Percentiles rank a stretch among this genome's conserved stretches.
phyloP scores from a whole-genome alignment of 306 rosid species.

The Acacia acuminata region DNA sequence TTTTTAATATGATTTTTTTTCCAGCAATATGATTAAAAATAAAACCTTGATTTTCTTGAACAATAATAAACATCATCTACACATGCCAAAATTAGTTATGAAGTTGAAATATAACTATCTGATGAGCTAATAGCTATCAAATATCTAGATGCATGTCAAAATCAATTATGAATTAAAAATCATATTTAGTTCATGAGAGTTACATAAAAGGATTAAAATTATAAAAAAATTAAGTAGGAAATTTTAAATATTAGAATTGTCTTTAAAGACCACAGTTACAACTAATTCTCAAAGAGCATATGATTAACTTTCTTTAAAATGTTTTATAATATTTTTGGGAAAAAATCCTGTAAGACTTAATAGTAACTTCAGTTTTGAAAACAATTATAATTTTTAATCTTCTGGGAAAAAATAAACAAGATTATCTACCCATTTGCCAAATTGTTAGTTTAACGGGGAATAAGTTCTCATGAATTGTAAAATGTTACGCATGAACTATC shows the following conservation, averaged over 20 bases:
- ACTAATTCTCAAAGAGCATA: not conserved
- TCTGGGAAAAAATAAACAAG: not conserved
- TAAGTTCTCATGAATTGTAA: not conserved
- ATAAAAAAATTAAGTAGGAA: not conserved
- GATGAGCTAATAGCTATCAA: not conserved
- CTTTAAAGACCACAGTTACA: not conserved
- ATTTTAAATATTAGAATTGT: not conserved
- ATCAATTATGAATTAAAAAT: too few species aligned
- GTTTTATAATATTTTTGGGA: not conserved
- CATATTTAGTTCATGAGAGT: too few species aligned
- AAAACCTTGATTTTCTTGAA: too few species aligned
- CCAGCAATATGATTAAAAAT: too few species aligned
- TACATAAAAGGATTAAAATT: not conserved
- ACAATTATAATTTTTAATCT: not conserved
- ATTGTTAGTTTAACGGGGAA: not conserved
- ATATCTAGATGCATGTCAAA: too few species aligned
- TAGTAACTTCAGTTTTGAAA: not conserved
- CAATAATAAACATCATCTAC: too few species aligned
- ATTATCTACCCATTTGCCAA: not conserved
- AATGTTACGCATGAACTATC: not conserved
- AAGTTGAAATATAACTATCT: too few species aligned
- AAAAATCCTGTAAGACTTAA: not conserved
- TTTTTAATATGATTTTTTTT: too few species aligned
- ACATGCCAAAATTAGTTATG: too few species aligned
- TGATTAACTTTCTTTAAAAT: not conserved